These are phyloP conservation scores for Chrysophaeum taylorii DNA, from an alignment of 352 stramenopile genomes.

Conservation along the genomic window DNA sequence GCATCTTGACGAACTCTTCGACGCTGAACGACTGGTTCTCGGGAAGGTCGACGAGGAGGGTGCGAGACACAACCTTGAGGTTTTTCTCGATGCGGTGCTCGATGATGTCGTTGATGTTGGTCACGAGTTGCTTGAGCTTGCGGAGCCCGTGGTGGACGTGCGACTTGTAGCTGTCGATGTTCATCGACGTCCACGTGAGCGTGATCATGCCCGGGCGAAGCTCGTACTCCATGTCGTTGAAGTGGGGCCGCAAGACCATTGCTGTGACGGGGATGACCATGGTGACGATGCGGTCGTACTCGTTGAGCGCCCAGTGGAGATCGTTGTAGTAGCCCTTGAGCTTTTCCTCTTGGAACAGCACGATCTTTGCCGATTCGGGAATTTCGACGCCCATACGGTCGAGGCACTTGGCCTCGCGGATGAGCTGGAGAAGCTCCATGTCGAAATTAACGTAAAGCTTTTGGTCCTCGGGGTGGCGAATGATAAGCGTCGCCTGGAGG, in stretches of 20 bases:
- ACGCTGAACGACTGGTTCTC: constrained; percentile 90
- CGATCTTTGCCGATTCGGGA: constrained; percentile 91
- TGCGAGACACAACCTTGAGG: constrained; percentile 93
- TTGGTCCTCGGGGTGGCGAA: constrained; percentile 92
- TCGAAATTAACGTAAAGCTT: constrained; percentile 99
- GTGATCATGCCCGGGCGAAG: constrained; percentile 95
- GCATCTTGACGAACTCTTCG: constrained; percentile 94
- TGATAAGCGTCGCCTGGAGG: constrained; percentile 93
- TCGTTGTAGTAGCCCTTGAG: constrained; percentile 98
- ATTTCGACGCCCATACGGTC: constrained; percentile 97
- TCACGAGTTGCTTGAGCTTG: constrained; percentile 90
- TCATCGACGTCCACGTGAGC: constrained; percentile 98
- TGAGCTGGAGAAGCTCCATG: constrained; percentile 91
- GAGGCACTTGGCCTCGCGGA: constrained; percentile 91
- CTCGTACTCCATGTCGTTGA: constrained; percentile 99
- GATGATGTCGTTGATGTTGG: constrained; percentile 97
- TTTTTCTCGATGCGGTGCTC: constrained; percentile 98
- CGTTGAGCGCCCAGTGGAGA: constrained; percentile 85
- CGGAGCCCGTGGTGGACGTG: constrained; percentile 76
- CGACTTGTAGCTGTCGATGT: constrained; percentile 94
- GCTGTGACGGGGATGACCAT: constrained; percentile 95
- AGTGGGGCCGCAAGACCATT: constrained; percentile 78
- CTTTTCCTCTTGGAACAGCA: constrained; percentile 89
- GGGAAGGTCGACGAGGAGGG: constrained; percentile 88
- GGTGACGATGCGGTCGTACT: constrained; percentile 92